These are phyloP conservation scores for Trametes coccinea DNA, from an alignment of 768 basidiomycete species.

Conservation along the genomic window DNA sequence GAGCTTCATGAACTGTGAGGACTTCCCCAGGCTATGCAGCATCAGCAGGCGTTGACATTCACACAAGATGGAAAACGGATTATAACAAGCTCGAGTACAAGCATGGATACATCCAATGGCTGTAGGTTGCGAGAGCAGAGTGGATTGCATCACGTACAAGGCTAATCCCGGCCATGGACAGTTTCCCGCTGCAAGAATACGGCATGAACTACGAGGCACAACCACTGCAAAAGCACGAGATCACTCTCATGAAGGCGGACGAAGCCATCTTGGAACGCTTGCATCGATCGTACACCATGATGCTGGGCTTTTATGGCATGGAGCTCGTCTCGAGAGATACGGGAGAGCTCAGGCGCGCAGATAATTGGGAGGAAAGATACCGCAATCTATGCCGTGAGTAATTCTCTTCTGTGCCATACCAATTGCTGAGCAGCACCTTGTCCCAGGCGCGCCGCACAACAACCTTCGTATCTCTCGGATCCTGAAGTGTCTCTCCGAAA, in stretches of 20 bases:
- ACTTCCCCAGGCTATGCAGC: neutral
- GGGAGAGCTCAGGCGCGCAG: conserved; percentile 57
- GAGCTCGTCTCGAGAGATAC: conserved; percentile 55
- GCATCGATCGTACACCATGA: conserved; percentile 62
- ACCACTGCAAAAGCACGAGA: conserved; percentile 67
- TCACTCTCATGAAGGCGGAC: conserved; percentile 54
- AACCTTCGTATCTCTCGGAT: conserved; percentile 77
- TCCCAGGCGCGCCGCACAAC: conserved; percentile 57
- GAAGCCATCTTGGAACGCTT: conserved; percentile 50
- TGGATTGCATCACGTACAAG: neutral
- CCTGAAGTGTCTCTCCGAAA: conserved; percentile 70
- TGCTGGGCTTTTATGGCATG: conserved; percentile 86
- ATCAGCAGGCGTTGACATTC: too few relatives aligned
- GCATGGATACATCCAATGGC: conserved; percentile 79
- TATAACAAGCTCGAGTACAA: conserved; percentile 62
- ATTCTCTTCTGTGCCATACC: too few relatives aligned
- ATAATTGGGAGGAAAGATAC: conserved; percentile 56
- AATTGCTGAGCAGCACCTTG: neutral
- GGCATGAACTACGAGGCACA: conserved; percentile 72
- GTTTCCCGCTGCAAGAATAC: conserved; percentile 73
- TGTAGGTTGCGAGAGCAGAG: conserved; percentile 45
- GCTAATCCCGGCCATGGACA: conserved; percentile 27
- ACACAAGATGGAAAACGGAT: conserved; percentile 61
- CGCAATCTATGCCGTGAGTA: conserved; percentile 66
- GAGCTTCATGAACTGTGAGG: conserved; percentile 61